phyloP scores from a whole-genome alignment of 768 basidiomycete genomes.

The Galerina marginata region DNA sequence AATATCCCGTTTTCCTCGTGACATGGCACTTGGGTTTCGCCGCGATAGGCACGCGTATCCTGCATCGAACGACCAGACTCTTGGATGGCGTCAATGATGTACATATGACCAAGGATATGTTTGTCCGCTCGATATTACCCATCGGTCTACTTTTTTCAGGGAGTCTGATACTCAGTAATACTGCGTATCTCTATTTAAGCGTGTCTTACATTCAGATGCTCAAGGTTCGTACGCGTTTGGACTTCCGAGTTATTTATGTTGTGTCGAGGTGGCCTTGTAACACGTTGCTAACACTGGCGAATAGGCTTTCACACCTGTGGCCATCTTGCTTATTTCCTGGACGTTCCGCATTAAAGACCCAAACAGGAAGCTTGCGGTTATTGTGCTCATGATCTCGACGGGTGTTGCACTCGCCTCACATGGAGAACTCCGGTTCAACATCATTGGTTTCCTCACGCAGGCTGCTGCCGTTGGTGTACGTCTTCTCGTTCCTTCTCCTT shows the following conservation, averaged over 20 bases:
- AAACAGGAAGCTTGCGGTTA: constrained; percentile 76
- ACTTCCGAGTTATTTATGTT: not conserved
- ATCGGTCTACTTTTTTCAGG: constrained; percentile 94
- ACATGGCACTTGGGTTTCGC: constrained; percentile 85
- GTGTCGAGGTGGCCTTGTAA: constrained; percentile 1
- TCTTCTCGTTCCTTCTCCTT: constrained; percentile 23
- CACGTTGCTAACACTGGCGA: constrained; percentile 11
- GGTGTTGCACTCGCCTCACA: constrained; percentile 91
- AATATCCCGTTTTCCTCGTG: constrained; percentile 91
- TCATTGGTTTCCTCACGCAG: constrained; percentile 88
- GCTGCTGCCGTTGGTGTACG: constrained; percentile 83
- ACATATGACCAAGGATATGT: constrained; percentile 79
- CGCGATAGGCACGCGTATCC: constrained; percentile 83
- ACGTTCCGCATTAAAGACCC: constrained; percentile 88
- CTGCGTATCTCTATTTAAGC: constrained; percentile 89
- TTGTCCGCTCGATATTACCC: constrained; percentile 85
- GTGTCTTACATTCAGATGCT: constrained; percentile 98
- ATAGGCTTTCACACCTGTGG: constrained; percentile 89
- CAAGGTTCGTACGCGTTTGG: constrained; percentile 55
- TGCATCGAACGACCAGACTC: constrained; percentile 81
- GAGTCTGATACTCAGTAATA: constrained; percentile 88
- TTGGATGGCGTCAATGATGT: constrained; percentile 82
- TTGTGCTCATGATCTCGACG: constrained; percentile 88
- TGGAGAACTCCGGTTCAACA: constrained; percentile 86
- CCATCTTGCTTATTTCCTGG: constrained; percentile 94